Evolutionary conservation across 352 stramenopile genomes (phyloP).

Genomic region (Phytophthora fragariaefolia): DNA sequence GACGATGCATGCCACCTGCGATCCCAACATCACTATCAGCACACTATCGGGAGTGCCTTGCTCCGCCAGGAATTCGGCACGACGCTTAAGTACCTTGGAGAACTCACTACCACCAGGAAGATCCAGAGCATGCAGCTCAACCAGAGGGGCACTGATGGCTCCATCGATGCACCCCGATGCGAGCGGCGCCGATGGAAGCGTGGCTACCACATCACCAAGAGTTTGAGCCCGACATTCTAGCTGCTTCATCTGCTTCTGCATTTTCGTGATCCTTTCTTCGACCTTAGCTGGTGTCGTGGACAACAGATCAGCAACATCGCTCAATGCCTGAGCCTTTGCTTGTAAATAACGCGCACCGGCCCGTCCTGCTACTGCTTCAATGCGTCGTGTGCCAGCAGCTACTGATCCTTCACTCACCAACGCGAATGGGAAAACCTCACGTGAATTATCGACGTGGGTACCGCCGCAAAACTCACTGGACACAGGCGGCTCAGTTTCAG

Average conservation of each 20-base stretch:
- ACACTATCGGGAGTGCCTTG: conserved; percentile 33
- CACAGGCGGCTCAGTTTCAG: conserved; percentile 10
- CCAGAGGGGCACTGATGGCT: conserved; percentile 13
- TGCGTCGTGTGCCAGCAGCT: conserved; percentile 75
- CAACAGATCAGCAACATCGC: conserved; percentile 55
- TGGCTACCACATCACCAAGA: conserved; percentile 59
- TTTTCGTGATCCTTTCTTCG: conserved; percentile 64
- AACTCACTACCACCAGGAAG: conserved; percentile 40
- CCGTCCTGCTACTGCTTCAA: conserved; percentile 66
- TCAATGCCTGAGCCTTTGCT: conserved; percentile 58
- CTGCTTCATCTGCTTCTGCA: conserved; percentile 78
- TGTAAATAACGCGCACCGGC: conserved; percentile 65
- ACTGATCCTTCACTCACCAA: conserved; percentile 82
- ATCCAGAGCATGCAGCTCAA: conserved; percentile 49
- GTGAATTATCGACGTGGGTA: conserved; percentile 63
- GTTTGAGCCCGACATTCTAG: conserved; percentile 58
- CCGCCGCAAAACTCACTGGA: conserved; percentile 83
- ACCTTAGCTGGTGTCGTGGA: conserved; percentile 72
- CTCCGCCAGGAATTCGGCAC: conserved; percentile 61
- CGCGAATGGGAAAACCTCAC: conserved; percentile 71
- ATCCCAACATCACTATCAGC: conserved; percentile 58
- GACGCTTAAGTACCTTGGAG: conserved; percentile 63
- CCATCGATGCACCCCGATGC: conserved; percentile 34
- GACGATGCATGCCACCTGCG: conserved; percentile 58
- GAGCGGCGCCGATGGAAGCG: conserved; percentile 47